Conservation (phyloP, 768 basidiomycete species). For the Boletus barrowsii region DNA sequence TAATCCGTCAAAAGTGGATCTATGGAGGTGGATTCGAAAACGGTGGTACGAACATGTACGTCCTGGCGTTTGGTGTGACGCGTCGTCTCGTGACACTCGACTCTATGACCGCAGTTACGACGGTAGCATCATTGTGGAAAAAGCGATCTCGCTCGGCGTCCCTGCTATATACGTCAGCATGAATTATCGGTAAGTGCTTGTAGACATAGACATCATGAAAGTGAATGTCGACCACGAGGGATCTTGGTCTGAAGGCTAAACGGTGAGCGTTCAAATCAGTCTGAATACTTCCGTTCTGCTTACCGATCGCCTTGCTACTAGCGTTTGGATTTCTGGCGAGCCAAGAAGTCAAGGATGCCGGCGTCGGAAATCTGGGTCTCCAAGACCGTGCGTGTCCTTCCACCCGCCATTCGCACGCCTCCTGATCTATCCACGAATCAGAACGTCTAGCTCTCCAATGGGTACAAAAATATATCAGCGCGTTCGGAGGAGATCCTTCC, state of each 20-base stretch:
- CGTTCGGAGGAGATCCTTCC: constrained; percentile 58
- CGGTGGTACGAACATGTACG: constrained; percentile 22
- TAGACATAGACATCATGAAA: too few relatives aligned
- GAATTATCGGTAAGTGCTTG: constrained; percentile 38
- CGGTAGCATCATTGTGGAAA: constrained; percentile 29
- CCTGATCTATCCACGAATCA: constrained; percentile 4
- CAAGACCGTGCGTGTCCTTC: constrained; percentile 36
- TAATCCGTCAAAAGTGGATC: constrained; percentile 26
- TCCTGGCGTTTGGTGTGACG: neutral
- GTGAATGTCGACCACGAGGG: too few relatives aligned
- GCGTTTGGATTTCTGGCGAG: constrained; percentile 43
- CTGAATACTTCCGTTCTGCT: neutral
- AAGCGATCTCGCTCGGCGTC: constrained; percentile 28
- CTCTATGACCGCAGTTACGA: constrained; percentile 1
- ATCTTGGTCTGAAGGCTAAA: constrained; percentile 1
- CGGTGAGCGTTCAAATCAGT: neutral
- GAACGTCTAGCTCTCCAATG: constrained; percentile 42
- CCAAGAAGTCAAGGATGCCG: constrained; percentile 38
- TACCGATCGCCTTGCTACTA: neutral
- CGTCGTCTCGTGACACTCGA: neutral
- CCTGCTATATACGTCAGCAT: constrained; percentile 39
- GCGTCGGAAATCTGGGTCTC: constrained; percentile 47
- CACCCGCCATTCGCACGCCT: neutral
- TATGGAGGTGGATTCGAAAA: constrained; percentile 36
- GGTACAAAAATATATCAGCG: constrained; percentile 58